phyloP scores from a whole-genome alignment of 2,329 filamentous ascomycete species.

The Penicillium sp. region DNA sequence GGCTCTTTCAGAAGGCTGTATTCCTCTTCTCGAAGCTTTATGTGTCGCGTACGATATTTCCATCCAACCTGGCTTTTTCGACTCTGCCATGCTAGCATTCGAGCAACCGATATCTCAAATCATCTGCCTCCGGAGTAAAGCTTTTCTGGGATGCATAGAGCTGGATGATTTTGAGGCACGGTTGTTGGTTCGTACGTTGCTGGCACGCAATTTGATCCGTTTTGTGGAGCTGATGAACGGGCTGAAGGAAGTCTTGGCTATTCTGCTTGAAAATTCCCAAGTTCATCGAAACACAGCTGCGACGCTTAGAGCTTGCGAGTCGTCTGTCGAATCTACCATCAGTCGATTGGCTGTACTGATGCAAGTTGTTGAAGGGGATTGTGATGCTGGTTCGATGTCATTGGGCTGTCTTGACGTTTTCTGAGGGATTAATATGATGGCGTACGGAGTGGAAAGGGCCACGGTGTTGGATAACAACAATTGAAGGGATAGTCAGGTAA shows the following conservation, averaged over 20 bases:
- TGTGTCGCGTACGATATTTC: slow-evolving; percentile 32
- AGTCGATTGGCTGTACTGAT: slow-evolving; percentile 27
- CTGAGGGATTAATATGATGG: background rate
- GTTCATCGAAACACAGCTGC: slow-evolving; percentile 11
- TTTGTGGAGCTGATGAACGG: slow-evolving; percentile 28
- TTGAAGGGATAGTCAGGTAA: background rate
- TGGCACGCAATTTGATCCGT: slow-evolving; percentile 25
- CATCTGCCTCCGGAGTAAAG: slow-evolving; percentile 32
- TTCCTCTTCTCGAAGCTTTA: slow-evolving; percentile 31
- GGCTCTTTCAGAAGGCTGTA: slow-evolving; percentile 40
- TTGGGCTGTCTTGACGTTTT: background rate
- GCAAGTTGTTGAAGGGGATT: slow-evolving; percentile 28
- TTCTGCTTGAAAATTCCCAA: slow-evolving; percentile 17
- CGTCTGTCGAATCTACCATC: slow-evolving; percentile 27
- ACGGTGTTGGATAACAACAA: too few relatives aligned
- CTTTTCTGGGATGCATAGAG: slow-evolving; percentile 30
- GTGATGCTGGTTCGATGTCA: background rate
- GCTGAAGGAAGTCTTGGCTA: slow-evolving; percentile 18
- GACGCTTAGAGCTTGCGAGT: slow-evolving; percentile 22
- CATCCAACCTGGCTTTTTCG: slow-evolving; percentile 27
- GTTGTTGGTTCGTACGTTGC: slow-evolving; percentile 28
- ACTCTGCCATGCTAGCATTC: slow-evolving; percentile 24
- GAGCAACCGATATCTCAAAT: slow-evolving; percentile 27
- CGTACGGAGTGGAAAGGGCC: background rate
- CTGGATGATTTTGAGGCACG: slow-evolving; percentile 29